Conservation (phyloP, 805 yeast species). For the Ogataea ganodermae region DNA sequence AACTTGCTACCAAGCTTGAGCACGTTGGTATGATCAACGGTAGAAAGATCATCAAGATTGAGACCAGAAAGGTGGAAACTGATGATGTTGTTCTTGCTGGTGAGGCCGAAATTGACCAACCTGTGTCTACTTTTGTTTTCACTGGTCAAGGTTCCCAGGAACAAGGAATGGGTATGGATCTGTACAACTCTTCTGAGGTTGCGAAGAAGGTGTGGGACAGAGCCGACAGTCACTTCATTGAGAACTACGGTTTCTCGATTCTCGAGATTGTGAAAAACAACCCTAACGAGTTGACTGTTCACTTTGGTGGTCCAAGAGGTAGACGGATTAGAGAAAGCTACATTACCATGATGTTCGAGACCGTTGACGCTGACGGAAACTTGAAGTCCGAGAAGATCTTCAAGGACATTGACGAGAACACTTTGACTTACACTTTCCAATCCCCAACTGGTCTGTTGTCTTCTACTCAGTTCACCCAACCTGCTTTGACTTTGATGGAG, state of each 20-base stretch:
- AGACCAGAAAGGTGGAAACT: conserved; percentile 80
- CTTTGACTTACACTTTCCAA: conserved; percentile 84
- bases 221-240: conserved; percentile 90
- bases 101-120: conserved; percentile 99
- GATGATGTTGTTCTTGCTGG: conserved; percentile 79
- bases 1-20: conserved; percentile 81
- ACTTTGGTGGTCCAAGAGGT: conserved; percentile 98
- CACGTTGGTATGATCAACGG: conserved; percentile 99
- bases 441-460: conserved; percentile 94
- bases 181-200: conserved; percentile 85
- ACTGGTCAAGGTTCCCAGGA: conserved; percentile 99
- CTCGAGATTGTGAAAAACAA: conserved; percentile 93
- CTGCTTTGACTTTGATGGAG: conserved; percentile 98
- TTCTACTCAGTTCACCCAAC: conserved; percentile 99
- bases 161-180: conserved; percentile 99
- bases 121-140: conserved; percentile 92
- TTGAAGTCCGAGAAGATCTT: conserved; percentile 91
- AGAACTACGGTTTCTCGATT: conserved; percentile 96
- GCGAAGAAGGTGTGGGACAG: conserved; percentile 97
- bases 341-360: conserved; percentile 96
- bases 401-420: conserved; percentile 80
- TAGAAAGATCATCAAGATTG: conserved; percentile 93
- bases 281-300: conserved; percentile 93
- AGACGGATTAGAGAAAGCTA: conserved; percentile 92
- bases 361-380: conserved; percentile 80